phyloP scores from a whole-genome alignment of 169 alveolate species.

The Eimeria acervulina region DNA sequence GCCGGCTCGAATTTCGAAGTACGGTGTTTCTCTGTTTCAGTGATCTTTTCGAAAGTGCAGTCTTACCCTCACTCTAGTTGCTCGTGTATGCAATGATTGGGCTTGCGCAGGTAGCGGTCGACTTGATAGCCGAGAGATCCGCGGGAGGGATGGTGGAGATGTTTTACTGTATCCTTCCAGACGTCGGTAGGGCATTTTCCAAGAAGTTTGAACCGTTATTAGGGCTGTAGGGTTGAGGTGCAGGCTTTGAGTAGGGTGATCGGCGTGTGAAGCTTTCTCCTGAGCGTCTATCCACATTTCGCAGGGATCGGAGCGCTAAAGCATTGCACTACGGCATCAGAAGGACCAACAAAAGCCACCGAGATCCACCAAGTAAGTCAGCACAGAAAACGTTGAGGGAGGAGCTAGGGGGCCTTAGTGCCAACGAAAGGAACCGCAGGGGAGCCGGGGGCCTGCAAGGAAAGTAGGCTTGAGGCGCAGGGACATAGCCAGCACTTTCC shows the following conservation, averaged over 20 bases:
- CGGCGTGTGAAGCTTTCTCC: neutral
- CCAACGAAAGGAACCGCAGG: neutral
- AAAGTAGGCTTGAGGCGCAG: neutral
- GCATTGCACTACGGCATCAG: neutral
- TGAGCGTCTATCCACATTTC: neutral
- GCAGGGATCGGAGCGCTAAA: constrained; percentile 70
- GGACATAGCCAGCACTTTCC: neutral
- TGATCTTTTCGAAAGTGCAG: neutral
- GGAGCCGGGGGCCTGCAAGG: neutral
- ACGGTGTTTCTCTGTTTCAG: neutral
- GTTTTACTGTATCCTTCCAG: constrained; percentile 69
- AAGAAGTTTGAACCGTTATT: neutral
- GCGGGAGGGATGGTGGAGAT: constrained; percentile 83
- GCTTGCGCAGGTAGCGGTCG: constrained; percentile 66
- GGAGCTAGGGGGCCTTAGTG: neutral
- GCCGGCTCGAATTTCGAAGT: neutral
- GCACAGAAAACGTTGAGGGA: neutral
- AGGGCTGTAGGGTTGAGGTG: neutral
- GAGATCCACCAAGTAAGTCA: constrained; percentile 60
- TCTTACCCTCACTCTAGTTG: neutral
- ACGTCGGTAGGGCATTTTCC: constrained; percentile 57
- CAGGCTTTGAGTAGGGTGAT: neutral
- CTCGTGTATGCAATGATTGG: neutral
- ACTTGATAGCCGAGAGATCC: constrained; percentile 72
- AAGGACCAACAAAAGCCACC: constrained; percentile 33